These are phyloP conservation scores for Dactylellina sp. DNA, from an alignment of 2,329 filamentous ascomycete species.

Conservation along the genomic window DNA sequence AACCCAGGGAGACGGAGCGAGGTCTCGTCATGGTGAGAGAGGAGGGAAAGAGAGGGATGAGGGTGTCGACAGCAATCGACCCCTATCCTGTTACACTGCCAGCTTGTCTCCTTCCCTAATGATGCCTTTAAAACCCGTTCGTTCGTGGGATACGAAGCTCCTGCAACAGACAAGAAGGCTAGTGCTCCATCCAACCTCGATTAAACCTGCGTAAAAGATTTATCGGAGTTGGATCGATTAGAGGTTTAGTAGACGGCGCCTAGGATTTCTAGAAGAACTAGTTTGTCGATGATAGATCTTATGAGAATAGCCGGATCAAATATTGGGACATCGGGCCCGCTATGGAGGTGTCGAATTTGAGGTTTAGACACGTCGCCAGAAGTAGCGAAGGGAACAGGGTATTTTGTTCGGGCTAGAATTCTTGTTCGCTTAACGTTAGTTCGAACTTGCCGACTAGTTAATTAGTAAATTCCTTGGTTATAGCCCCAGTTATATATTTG, in stretches of 20 bases:
- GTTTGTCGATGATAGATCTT: no score
- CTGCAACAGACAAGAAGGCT: not conserved
- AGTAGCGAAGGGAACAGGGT: slow-evolving; percentile 42
- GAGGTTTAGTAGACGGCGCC: no score
- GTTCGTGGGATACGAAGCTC: not conserved
- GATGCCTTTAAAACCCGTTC: not conserved
- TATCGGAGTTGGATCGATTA: not conserved
- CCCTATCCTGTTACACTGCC: slow-evolving; percentile 51
- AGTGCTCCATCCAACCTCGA: not conserved
- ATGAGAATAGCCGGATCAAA: no score
- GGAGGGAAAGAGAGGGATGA: slow-evolving; percentile 38
- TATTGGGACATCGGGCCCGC: not conserved
- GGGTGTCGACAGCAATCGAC: slow-evolving; percentile 54
- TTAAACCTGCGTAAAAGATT: not conserved
- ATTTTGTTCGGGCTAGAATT: not conserved
- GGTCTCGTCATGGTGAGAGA: slow-evolving; percentile 39
- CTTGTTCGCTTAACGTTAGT: not conserved
- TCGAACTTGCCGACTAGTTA: no score
- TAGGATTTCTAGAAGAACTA: no score
- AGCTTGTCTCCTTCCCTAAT: slow-evolving; percentile 8
- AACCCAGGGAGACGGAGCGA: slow-evolving; percentile 38
- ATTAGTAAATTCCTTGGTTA: no score
- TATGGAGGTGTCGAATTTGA: not conserved
- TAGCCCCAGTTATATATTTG: no score
- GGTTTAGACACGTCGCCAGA: slow-evolving; percentile 54